These are phyloP conservation scores for Neospermospora avenae DNA, from an alignment of 2,329 filamentous ascomycete genomes.

Conservation along the genomic window DNA sequence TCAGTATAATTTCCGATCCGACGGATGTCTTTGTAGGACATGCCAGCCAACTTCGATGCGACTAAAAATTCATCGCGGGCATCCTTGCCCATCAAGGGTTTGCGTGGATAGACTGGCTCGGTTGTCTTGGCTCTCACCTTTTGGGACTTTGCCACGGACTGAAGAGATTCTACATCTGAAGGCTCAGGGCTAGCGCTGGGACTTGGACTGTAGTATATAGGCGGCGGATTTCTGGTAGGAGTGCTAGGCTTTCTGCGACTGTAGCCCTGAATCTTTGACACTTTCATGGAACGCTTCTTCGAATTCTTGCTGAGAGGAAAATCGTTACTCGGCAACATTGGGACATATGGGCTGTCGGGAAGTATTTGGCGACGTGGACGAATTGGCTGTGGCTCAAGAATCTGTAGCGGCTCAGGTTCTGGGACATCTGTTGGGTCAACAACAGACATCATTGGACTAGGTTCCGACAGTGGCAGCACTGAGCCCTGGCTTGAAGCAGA, in stretches of 20 bases:
- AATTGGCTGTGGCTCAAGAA: slow-evolving; percentile 13
- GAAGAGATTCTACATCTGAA: not conserved
- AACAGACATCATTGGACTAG: slow-evolving; percentile 9
- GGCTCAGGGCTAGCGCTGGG: not conserved
- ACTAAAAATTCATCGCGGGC: slow-evolving; percentile 50
- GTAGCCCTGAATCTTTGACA: slow-evolving; percentile 1
- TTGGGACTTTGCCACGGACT: slow-evolving; percentile 5
- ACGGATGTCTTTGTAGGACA: slow-evolving; percentile 65
- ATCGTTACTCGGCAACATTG: slow-evolving; percentile 20
- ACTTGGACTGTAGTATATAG: not conserved
- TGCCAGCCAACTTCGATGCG: slow-evolving; percentile 49
- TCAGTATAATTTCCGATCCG: slow-evolving; percentile 52
- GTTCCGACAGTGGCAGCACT: slow-evolving; percentile 16
- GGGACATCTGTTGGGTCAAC: slow-evolving; percentile 16
- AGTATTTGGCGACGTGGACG: slow-evolving; percentile 22
- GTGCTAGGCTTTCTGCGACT: slow-evolving; percentile 3
- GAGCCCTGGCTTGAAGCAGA: slow-evolving; percentile 23
- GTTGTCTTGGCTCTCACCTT: slow-evolving; percentile 23
- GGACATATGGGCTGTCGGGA: slow-evolving; percentile 14
- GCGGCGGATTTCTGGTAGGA: not conserved
- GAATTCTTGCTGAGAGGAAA: slow-evolving; percentile 4
- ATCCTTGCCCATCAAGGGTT: slow-evolving; percentile 26
- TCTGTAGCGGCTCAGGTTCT: slow-evolving; percentile 3
- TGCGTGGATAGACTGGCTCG: not conserved
- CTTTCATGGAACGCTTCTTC: slow-evolving; percentile 13